These are phyloP conservation scores for Candida glaebosa DNA, from an alignment of 805 yeast species.

Conservation along the genomic window DNA sequence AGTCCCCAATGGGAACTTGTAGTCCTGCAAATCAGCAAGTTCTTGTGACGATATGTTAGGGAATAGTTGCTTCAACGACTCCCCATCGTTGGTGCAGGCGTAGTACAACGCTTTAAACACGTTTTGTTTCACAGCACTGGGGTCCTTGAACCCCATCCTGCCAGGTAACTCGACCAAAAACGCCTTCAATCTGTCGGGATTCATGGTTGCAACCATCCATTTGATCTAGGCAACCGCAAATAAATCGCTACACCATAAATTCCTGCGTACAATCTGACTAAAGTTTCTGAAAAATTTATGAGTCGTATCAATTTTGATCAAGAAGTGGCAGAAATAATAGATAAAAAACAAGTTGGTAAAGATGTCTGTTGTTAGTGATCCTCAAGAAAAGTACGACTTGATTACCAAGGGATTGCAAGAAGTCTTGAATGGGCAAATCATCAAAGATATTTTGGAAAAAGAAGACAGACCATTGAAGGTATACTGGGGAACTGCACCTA, in stretches of 20 bases:
- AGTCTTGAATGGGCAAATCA: conserved; percentile 82
- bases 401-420: conserved; percentile 90
- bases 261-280: background rate
- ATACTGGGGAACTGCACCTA: conserved; percentile 99
- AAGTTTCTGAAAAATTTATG: conserved; percentile 1
- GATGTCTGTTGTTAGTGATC: conserved; percentile 36
- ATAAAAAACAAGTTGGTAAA: background rate
- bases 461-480: conserved; percentile 79
- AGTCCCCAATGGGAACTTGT: conserved; percentile 9
- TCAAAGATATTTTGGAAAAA: conserved; percentile 75
- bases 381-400: conserved; percentile 64
- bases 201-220: conserved; percentile 11
- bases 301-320: too few relatives aligned
- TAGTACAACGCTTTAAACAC: conserved; percentile 29
- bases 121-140: conserved; percentile 14
- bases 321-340: background rate
- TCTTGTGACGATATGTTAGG: conserved; percentile 22
- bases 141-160: conserved; percentile 11
- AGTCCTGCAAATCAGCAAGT: conserved; percentile 11
- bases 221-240: background rate
- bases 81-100: conserved; percentile 37
- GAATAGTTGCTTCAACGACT: conserved; percentile 28
- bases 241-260: background rate
- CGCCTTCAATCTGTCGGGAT: conserved; percentile 18
- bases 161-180: conserved; percentile 27